Conservation (phyloP, 192 early-diverging fungal species). For the Coemansia sp. region DNA sequence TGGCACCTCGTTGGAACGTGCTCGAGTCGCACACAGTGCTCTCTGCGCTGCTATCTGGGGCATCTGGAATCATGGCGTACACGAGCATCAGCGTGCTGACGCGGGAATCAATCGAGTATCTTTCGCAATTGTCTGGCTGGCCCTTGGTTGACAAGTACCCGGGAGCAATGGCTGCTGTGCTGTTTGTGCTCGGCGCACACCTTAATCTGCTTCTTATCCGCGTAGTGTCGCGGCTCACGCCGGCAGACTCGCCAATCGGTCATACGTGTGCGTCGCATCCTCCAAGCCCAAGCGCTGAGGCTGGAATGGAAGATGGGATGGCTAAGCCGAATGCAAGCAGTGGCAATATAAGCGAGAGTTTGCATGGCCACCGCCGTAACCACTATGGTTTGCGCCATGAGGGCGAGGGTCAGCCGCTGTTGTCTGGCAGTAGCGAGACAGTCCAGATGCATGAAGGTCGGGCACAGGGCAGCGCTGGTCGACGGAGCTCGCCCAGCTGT, state of each 20-base stretch:
- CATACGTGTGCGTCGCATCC: constrained; percentile 43
- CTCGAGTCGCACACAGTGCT: constrained; percentile 46
- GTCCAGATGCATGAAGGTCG: background rate
- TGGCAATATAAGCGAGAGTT: constrained; percentile 3
- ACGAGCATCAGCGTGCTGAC: constrained; percentile 43
- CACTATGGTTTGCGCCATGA: background rate
- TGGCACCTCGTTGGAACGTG: constrained; percentile 21
- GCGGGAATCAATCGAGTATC: constrained; percentile 31
- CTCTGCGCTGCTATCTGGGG: constrained; percentile 34
- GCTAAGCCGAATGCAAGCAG: background rate
- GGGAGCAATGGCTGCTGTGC: constrained; percentile 19
- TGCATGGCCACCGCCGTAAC: constrained; percentile 1
- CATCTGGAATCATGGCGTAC: constrained; percentile 49
- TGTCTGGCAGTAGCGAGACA: constrained; percentile 9
- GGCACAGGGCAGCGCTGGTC: background rate
- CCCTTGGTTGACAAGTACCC: constrained; percentile 13
- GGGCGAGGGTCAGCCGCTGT: constrained; percentile 19
- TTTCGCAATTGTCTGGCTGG: constrained; percentile 10
- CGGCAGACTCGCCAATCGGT: constrained; percentile 39
- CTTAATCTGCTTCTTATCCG: constrained; percentile 35
- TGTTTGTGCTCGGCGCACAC: constrained; percentile 33
- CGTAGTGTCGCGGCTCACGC: constrained; percentile 27
- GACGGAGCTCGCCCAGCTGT: too few relatives aligned
- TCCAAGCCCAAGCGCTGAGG: constrained; percentile 18
- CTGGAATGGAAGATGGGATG: constrained; percentile 9